Conservation (phyloP, 768 basidiomycete genomes). For the Scleroderma bovista region DNA sequence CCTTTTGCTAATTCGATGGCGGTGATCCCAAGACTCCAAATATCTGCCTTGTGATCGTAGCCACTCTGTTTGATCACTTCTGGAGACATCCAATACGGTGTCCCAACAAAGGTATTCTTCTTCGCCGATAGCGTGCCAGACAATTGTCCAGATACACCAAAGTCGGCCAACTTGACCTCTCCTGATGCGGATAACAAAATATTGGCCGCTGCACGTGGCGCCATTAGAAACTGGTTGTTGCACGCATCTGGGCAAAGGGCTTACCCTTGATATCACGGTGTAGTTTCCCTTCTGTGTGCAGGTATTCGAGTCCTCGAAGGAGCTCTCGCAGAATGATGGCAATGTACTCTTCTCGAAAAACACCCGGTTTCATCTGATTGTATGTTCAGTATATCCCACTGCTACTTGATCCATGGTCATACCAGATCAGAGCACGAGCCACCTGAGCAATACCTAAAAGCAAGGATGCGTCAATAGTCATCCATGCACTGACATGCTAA, state of each 20-base stretch:
- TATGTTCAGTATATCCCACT: slow-evolving; percentile 4
- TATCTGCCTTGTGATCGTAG: slow-evolving; percentile 98
- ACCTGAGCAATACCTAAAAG: slow-evolving; percentile 84
- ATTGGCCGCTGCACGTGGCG: slow-evolving; percentile 66
- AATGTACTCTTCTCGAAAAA: slow-evolving; percentile 97
- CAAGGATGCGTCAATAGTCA: slow-evolving; percentile 6
- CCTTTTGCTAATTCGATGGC: slow-evolving; percentile 97
- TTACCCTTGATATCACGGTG: slow-evolving; percentile 99
- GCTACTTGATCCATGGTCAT: slow-evolving; percentile 23
- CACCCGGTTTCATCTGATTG: slow-evolving; percentile 92
- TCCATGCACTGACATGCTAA: background rate
- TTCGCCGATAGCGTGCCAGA: slow-evolving; percentile 89
- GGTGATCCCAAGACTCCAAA: slow-evolving; percentile 97
- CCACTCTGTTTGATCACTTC: slow-evolving; percentile 99
- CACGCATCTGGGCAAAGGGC: background rate
- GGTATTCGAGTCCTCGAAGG: slow-evolving; percentile 87
- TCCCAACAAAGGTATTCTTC: slow-evolving; percentile 98
- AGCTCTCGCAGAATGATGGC: slow-evolving; percentile 95
- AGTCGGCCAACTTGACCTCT: slow-evolving; percentile 97
- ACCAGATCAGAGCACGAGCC: slow-evolving; percentile 98
- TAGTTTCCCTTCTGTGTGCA: slow-evolving; percentile 93
- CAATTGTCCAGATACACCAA: slow-evolving; percentile 96
- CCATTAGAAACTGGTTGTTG: background rate
- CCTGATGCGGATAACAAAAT: slow-evolving; percentile 88
- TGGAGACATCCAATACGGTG: slow-evolving; percentile 99